Evolutionary conservation across 2,329 filamentous ascomycete genomes (phyloP), one percentile per base, ranked within the genome.

Genomic region (Magnaporthiopsis incrustans): DNA sequence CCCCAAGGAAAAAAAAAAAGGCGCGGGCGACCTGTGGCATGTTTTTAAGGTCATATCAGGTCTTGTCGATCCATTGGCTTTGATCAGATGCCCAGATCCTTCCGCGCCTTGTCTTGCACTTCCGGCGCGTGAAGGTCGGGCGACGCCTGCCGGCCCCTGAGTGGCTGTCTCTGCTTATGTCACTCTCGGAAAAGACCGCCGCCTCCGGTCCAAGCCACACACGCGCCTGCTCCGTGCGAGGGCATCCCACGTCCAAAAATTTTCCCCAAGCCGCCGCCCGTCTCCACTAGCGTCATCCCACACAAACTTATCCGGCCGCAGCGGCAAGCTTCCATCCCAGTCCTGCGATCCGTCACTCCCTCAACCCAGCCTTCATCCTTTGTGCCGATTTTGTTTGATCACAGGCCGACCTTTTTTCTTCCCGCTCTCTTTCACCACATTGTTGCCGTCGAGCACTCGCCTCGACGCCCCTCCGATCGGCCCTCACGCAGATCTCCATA

Each of bases 271-370:
- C 44, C 44, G 44, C 44, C 44, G 30, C 30, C 30, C 30, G 4
- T 30, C 44, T 53, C 44, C 44, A 53, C 44, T 53, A 62, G 61
- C 61, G 61, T 62, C 61, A 62, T 62, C 22, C 44, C 44, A 53
- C 44, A 53, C 18, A n/a, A 30, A 30, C 44, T 53, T 53, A 53
- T 53, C 44, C 44, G 44, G 44, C 44, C 44, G 44, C 44, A 53
- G 22, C 44, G 8, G 33, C 10, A 53, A 53, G 44, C 44, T 53
- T 53, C 38, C 44, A n/a, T 53, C 38, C 15, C 38, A 44, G 38
- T 44, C n/a, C 38, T 53, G 44, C 44, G 44, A 53, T 53, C 44
- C 44, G 44, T 53, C 44, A 25, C 44, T 53, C 44, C 44, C 44
- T 53, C 44, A 32, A n/a, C 35, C 32, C 30, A 59, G 7, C 22